Percentiles rank a stretch among this genome's conserved stretches.
Evolutionary conservation across 1,139 yeast genomes (phyloP).

Genomic region (Schwanniomyces etchellsii): DNA sequence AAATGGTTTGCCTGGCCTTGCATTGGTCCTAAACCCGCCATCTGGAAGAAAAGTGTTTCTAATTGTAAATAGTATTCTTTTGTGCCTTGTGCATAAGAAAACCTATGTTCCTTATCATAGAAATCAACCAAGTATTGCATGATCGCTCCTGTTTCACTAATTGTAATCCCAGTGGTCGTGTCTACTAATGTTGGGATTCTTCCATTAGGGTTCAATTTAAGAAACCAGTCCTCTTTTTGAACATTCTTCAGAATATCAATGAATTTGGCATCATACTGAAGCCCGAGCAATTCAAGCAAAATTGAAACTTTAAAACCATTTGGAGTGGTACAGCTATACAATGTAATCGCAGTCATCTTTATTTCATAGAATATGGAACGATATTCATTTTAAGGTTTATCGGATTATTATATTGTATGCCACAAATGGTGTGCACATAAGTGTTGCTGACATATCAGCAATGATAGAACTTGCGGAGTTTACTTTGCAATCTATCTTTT

Average conservation of each 20-base stretch:
- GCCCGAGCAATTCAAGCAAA: conserved; percentile 40
- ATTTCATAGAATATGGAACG: too few species aligned
- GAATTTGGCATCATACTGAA: conserved; percentile 40
- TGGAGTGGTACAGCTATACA: conserved; percentile 48
- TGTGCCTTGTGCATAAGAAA: conserved; percentile 39
- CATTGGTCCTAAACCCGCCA: conserved; percentile 58
- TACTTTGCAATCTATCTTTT: too few species aligned
- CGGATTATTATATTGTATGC: too few species aligned
- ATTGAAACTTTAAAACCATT: conserved; percentile 51
- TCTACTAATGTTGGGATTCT: conserved; percentile 55
- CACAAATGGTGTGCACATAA: too few species aligned
- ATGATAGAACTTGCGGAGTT: too few species aligned
- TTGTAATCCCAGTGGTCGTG: conserved; percentile 32
- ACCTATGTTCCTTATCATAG: conserved; percentile 49
- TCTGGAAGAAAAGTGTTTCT: conserved; percentile 47
- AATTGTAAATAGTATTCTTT: conserved; percentile 43
- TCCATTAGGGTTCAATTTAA: conserved; percentile 55
- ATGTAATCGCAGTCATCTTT: too few species aligned
- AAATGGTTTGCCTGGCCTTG: conserved; percentile 56
- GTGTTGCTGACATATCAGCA: too few species aligned
- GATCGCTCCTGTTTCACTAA: conserved; percentile 58
- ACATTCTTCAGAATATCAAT: conserved; percentile 34
- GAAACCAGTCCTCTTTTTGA: conserved; percentile 51
- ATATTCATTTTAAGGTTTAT: too few species aligned
- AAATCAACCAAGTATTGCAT: conserved; percentile 50